These are phyloP conservation scores for Coffea eugenioides DNA, from an alignment of 257 asterid genomes.

Conservation along the genomic window DNA sequence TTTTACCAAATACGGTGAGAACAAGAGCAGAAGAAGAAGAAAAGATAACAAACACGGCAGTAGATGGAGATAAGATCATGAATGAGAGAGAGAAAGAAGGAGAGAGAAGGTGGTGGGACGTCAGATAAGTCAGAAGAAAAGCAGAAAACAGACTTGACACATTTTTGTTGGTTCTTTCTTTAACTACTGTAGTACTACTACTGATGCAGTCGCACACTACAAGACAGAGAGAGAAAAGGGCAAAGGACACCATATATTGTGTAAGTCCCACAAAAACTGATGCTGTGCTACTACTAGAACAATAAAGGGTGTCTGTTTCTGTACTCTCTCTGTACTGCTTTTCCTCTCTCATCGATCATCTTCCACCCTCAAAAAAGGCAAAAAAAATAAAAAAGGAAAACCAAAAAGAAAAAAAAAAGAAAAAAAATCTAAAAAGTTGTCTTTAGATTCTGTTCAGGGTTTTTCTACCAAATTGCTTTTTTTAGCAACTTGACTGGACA, in stretches of 20 bases:
- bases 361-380: constrained; percentile 7
- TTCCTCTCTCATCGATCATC: constrained; percentile 24
- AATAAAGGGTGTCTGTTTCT: constrained; percentile 5
- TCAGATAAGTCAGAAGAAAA: constrained; percentile 54
- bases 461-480: constrained; percentile 8
- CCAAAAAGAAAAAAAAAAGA: background rate
- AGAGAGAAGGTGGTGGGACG: constrained; percentile 37
- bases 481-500: constrained; percentile 41
- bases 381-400: background rate
- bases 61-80: constrained; percentile 69
- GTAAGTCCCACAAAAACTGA: constrained; percentile 2
- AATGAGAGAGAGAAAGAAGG: constrained; percentile 34
- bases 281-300: background rate
- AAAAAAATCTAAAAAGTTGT: background rate
- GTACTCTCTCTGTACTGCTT: constrained; percentile 3
- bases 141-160: constrained; percentile 33
- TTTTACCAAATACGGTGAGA: constrained; percentile 54
- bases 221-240: constrained; percentile 24
- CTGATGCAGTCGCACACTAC: constrained; percentile 7
- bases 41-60: constrained; percentile 14
- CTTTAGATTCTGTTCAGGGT: constrained; percentile 19
- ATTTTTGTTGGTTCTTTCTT: constrained; percentile 35
- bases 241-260: constrained; percentile 2
- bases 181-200: constrained; percentile 3
- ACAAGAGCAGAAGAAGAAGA: background rate